Evolutionary conservation across 2,329 filamentous ascomycete genomes (phyloP).

Genomic region (Clonostachys rosea): DNA sequence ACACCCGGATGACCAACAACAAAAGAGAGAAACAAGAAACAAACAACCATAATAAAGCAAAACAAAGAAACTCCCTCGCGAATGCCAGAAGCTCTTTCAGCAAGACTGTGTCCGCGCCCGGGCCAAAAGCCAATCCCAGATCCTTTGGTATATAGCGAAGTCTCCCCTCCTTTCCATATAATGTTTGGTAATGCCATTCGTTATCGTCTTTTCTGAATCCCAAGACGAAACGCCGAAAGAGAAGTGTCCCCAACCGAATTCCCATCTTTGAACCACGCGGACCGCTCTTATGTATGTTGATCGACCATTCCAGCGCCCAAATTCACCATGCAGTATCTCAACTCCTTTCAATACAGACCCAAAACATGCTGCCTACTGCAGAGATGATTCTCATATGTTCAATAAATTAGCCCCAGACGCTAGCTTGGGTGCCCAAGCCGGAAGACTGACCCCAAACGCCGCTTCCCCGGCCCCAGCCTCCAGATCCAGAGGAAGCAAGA

Average conservation of each 20-base stretch:
- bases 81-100: conserved; percentile 12
- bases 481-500: conserved; percentile 79
- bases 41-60: not conserved
- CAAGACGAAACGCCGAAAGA: not conserved
- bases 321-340: not conserved
- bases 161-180: not conserved
- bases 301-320: not conserved
- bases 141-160: conserved; percentile 6
- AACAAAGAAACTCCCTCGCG: conserved; percentile 16
- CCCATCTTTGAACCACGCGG: too few relatives aligned
- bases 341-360: not conserved
- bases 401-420: conserved; percentile 75
- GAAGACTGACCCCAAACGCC: conserved; percentile 84
- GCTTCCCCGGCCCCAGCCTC: conserved; percentile 75
- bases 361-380: too few relatives aligned
- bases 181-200: not conserved
- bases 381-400: too few relatives aligned
- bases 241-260: not conserved
- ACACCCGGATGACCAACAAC: not conserved
- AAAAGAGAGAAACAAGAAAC: conserved; percentile 12
- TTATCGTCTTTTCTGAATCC: not conserved
- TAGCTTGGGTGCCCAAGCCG: conserved; percentile 80
- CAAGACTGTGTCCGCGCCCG: conserved; percentile 11
- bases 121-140: conserved; percentile 10
- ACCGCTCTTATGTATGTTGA: too few relatives aligned